Conservation (phyloP, 305 asterid genomes). For the Striga hermonthica region DNA sequence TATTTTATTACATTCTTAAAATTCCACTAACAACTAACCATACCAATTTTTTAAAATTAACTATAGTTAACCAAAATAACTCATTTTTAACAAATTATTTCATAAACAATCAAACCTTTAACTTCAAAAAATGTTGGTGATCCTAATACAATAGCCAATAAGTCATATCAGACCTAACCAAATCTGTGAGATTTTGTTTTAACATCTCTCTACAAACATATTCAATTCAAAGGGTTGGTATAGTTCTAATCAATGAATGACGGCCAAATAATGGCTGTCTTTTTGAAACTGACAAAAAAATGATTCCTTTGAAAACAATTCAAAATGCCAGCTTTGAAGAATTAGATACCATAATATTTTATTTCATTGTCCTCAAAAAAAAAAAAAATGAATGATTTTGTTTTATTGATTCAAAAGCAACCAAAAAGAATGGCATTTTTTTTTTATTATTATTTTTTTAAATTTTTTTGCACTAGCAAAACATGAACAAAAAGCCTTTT, state of each 20-base stretch:
- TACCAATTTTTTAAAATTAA: too few relatives aligned
- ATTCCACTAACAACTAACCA: too few relatives aligned
- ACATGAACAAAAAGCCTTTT: neutral
- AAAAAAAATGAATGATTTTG: constrained; percentile 9
- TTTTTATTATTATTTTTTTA: too few relatives aligned
- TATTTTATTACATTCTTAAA: too few relatives aligned
- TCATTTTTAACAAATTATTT: too few relatives aligned
- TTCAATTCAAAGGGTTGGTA: constrained; percentile 11
- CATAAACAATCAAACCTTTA: too few relatives aligned
- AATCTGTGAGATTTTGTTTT: constrained; percentile 3
- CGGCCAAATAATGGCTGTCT: neutral
- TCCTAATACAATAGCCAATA: too few relatives aligned
- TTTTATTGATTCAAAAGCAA: constrained; percentile 11
- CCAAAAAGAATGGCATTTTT: constrained; percentile 5
- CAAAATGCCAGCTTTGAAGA: constrained; percentile 17
- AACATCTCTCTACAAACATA: neutral
- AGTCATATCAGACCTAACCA: neutral
- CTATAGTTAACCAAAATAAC: too few relatives aligned
- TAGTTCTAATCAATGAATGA: neutral
- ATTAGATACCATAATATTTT: neutral
- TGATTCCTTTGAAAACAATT: constrained; percentile 19
- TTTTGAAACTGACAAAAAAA: neutral
- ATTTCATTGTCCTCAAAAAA: neutral
- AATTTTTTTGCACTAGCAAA: constrained; percentile 24
- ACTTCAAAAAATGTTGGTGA: too few relatives aligned